Base-by-base conservation (phyloP, 176 grass and related monocot genomes). In the Oryza punctata region DNA sequence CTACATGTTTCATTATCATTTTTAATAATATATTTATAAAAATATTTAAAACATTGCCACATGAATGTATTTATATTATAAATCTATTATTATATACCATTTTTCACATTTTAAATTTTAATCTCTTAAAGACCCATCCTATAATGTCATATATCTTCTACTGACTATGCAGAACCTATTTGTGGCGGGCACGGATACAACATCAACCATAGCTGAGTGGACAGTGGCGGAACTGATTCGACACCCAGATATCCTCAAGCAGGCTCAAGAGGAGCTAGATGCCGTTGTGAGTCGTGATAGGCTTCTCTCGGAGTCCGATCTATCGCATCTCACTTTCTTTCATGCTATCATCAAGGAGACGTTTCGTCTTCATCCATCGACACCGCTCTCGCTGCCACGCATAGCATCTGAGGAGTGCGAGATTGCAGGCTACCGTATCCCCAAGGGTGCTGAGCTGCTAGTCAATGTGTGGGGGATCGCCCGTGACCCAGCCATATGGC, bases 391-490 rank as follows among this genome's bases (percentile, higher is more conserved):
- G 4, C 88, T 96, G 3, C 93, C 88, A 0, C 86, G 93, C 52
- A 59, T 92, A 44, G 87, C 89, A 0, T 76, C 84, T 8, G 67
- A 89, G 6, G 82, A 63, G 1, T 96, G 93, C 27, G 79, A 82
- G 72, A 84, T 92, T 2, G 72, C 47, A 1, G 93, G 90, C 33
- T 90, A 78, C 85, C 28, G 38, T 30, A 32, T 95, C 8, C 87
- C 90, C 1, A 78, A 72, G 78, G 86, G 74, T 45, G 43, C 90
- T 3, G 84, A 77, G 7, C 67, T 96, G 6, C 32, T 96, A 0
- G 83, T 96, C 60, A 96, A 96, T 18, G 81, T 96, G 13, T 96
- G 93, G 93, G 90, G 83, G 18, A 96, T 96, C 0, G 79, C 84
- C 0, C 86, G 89, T 5, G 90, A 96, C 50, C 85, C 83, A 4